Base-by-base conservation (phyloP, 78 protist genomes). In the Polysphondylium violaceum region DNA sequence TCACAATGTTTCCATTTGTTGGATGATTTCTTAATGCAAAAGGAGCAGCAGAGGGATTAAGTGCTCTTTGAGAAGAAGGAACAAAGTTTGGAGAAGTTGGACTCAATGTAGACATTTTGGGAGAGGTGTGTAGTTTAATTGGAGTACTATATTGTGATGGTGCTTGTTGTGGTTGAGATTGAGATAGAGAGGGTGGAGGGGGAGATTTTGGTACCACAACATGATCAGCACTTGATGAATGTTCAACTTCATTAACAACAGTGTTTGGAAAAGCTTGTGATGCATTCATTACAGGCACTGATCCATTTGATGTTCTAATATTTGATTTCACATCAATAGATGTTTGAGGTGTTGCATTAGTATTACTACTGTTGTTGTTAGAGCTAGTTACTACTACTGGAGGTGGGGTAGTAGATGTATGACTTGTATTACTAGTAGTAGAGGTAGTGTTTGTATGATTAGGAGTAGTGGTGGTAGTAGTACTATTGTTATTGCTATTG, bases 71-170 rank as follows among this genome's bases (percentile, higher is more conserved):
- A 6, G 65, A 27, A 1, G 64, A 55, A 27, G 90, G 90, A 17
- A 83, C 51, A 44, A 83, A 83, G 40, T 83, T 69, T 67, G 90
- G 90, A 21, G 90, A 83, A 27, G 67, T 67, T 51, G 90, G 90
- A 69, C 90, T 83, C 3, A 83, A 41, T 25, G 68, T 53, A 27
- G 76, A 64, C 1, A 11, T 31, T 8, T 75, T 56, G n/a, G n/a
- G n/a, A n/a, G n/a, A n/a, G n/a, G n/a, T n/a, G n/a, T n/a, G n/a
- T n/a, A n/a, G n/a, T 58, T 83, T 69, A 2, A 23, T 67, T 43
- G 76, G 68, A 31, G 90, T 56, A 21, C 19, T 50, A n/a, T n/a
- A n/a, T n/a, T n/a, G n/a, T n/a, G n/a, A n/a, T 11, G 44, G 74
- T 69, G 76, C 58, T 51, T 31, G 19, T 47, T 21, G 25, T 41